Percentiles rank a stretch among this genome's conserved stretches.
Evolutionary conservation across 2,329 filamentous ascomycete genomes (phyloP).

Genomic region (Venturia aucupariae): DNA sequence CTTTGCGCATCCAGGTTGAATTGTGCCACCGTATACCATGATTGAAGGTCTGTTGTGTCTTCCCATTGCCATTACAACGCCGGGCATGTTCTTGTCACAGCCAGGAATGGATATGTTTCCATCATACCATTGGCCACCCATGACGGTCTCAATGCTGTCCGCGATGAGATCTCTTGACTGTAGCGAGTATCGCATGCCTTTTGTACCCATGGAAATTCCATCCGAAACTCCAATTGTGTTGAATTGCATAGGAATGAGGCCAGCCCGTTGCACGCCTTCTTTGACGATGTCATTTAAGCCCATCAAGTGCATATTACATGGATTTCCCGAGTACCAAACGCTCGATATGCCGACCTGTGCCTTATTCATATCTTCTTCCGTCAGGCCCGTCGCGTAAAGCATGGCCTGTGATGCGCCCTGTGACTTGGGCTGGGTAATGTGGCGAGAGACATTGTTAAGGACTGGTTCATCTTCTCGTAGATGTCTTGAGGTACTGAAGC

Average conservation of each 20-base stretch:
- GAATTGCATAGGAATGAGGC: conserved; percentile 90
- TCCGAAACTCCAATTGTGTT: conserved; percentile 98
- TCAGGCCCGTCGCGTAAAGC: conserved; percentile 90
- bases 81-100: conserved; percentile 98
- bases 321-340: conserved; percentile 96
- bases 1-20: conserved; percentile 78
- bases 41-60: conserved; percentile 86
- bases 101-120: conserved; percentile 93
- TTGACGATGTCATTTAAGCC: conserved; percentile 75
- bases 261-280: conserved; percentile 60
- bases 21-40: conserved; percentile 97
- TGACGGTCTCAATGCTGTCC: conserved; percentile 97
- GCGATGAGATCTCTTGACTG: conserved; percentile 96
- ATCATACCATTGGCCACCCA: conserved; percentile 98
- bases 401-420: conserved; percentile 98
- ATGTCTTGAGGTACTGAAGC: conserved; percentile 12
- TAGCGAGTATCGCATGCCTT: conserved; percentile 89
- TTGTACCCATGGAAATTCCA: conserved; percentile 96
- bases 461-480: conserved; percentile 7
- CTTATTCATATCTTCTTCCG: conserved; percentile 83
- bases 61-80: conserved; percentile 68
- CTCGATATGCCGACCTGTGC: conserved; percentile 96
- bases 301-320: conserved; percentile 98
- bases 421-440: conserved; percentile 93
- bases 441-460: conserved; percentile 68